Base-by-base conservation (phyloP, 495 filamentous ascomycete species). In the Neurospora intermedia region DNA sequence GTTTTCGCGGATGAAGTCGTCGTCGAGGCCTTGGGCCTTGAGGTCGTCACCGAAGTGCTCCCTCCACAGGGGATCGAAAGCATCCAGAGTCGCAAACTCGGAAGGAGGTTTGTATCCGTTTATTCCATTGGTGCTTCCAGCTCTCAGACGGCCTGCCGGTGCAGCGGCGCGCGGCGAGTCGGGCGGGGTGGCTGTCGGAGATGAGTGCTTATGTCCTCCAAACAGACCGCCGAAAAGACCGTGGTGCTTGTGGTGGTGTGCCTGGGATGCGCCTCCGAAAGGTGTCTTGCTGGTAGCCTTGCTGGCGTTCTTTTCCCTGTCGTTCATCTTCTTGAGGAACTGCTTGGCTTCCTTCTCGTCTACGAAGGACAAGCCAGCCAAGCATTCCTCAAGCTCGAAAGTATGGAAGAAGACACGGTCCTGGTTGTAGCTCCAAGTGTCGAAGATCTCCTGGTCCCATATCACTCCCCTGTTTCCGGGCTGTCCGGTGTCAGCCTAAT, bases 381-480 rank as follows among this genome's bases (percentile, higher is more conserved):
- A 84, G 78, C 93, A 97, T 42, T 94, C 89, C 79, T 98, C 94
- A 66, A 97, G 88, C 82, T 98, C 96, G 78, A 99, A 98, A 6
- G 93, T 93, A 80, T 98, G 94, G 83, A 99, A 98, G 81, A 98
- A 99, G 42, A 91, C 93, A 69, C 96, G 91, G 80, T 99, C 96
- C 77, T 96, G 93, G 79, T 97, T 96, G 83, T 98, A 99, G 45
- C 86, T 87, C 84, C 97, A 98, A 66, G 89, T 91, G 71, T 99
- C 94, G 80, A 94, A 98, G 76, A 98, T 91, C 81, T 99, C 96
- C 83, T 98, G 94, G 79, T 99, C 96, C 96, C 96, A 99, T 76
- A 99, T 91, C 38, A 99, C 96, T 69, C 96, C 96, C 76, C 91
- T 89, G 81, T 89, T 90, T 66, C 91, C 85, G 43, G 92, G 87